phyloP scores from a whole-genome alignment of 768 basidiomycete species.

The Pisolithus sp. region DNA sequence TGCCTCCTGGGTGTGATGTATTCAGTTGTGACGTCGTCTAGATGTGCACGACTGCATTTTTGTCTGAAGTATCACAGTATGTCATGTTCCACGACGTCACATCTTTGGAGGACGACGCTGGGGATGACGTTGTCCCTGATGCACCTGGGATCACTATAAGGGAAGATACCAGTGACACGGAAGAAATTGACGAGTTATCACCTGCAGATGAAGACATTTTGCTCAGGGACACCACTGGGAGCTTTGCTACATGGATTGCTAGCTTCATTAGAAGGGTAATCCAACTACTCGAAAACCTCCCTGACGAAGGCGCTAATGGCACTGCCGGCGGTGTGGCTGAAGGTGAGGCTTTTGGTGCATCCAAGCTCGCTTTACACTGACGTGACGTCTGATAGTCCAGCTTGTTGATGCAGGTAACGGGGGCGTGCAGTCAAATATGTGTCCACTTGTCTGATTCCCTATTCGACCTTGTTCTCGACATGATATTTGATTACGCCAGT shows the following conservation, averaged over 20 bases:
- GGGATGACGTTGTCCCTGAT: slow-evolving; percentile 43
- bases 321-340: slow-evolving; percentile 79
- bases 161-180: background rate
- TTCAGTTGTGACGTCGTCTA: background rate
- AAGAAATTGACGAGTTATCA: slow-evolving; percentile 26
- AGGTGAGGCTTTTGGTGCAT: slow-evolving; percentile 43
- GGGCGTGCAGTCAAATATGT: slow-evolving; percentile 72
- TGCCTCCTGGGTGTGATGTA: slow-evolving; percentile 32
- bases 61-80: slow-evolving; percentile 48
- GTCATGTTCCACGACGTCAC: slow-evolving; percentile 47
- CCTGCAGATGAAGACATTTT: slow-evolving; percentile 66
- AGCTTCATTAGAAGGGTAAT: slow-evolving; percentile 73
- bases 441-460: slow-evolving; percentile 57
- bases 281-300: slow-evolving; percentile 84
- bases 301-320: slow-evolving; percentile 89
- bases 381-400: slow-evolving; percentile 49
- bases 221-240: slow-evolving; percentile 63
- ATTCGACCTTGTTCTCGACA: slow-evolving; percentile 79
- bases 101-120: slow-evolving; percentile 47
- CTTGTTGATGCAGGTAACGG: slow-evolving; percentile 71
- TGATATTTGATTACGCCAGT: slow-evolving; percentile 84
- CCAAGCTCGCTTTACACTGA: slow-evolving; percentile 77
- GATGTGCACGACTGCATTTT: slow-evolving; percentile 61
- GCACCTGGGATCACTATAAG: slow-evolving; percentile 32
- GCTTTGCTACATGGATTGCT: slow-evolving; percentile 78